A percentile compares a stretch with the other conserved stretches of the same genome.
These are phyloP conservation scores for Thymus quinquecostatus DNA, from an alignment of 257 asterid species.

Conservation along the genomic window DNA sequence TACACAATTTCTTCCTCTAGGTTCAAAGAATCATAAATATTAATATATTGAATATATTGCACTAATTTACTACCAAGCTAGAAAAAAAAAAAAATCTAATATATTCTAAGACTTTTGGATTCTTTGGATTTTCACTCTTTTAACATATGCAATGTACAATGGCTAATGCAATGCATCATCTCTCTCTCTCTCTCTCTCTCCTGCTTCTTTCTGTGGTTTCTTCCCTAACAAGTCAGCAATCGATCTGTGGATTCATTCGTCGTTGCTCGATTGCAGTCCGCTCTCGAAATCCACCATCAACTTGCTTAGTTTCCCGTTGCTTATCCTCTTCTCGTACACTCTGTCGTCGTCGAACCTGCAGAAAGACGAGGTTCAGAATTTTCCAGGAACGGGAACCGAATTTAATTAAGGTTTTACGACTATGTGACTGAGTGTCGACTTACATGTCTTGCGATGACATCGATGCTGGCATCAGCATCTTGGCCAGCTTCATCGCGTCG, in stretches of 20 bases:
- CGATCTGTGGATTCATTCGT: slow-evolving; percentile 14
- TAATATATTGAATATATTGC: background rate
- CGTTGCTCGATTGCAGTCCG: slow-evolving; percentile 25
- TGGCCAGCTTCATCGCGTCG: slow-evolving; percentile 64
- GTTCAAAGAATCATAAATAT: slow-evolving; percentile 42
- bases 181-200: too few species aligned
- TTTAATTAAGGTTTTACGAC: background rate
- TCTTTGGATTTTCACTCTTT: slow-evolving; percentile 13
- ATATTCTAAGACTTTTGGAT: slow-evolving; percentile 7
- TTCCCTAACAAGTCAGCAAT: background rate
- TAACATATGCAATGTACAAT: slow-evolving; percentile 32
- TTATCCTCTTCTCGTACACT: slow-evolving; percentile 67
- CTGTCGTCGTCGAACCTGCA: slow-evolving; percentile 60
- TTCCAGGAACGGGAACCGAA: background rate
- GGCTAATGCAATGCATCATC: background rate
- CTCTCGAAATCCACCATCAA: slow-evolving; percentile 74
- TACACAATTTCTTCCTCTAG: slow-evolving; percentile 24
- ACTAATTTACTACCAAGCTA: background rate
- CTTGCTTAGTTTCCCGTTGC: slow-evolving; percentile 75
- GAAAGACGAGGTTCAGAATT: background rate
- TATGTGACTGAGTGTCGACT: background rate
- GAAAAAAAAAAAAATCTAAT: slow-evolving; percentile 13
- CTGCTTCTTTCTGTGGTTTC: background rate
- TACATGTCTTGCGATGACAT: slow-evolving; percentile 32
- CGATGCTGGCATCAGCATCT: slow-evolving; percentile 46